Conservation (phyloP, 257 asterid genomes). For the Eucommia ulmoides region DNA sequence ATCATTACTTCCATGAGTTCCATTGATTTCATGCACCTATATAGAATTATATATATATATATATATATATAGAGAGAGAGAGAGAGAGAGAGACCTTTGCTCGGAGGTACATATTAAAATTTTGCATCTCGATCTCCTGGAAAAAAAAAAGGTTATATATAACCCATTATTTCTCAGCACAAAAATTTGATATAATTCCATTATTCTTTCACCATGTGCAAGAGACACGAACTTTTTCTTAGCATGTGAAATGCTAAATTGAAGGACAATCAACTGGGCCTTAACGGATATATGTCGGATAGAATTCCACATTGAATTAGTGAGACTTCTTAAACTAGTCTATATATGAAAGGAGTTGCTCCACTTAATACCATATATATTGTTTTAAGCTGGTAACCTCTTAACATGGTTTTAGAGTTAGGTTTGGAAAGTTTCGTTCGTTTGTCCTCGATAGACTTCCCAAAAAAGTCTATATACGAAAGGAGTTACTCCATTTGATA, state of each 20-base stretch:
- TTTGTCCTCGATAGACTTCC: no score
- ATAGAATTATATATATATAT: no score
- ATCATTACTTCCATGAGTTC: no score
- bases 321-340: no score
- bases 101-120: slow-evolving; percentile 77
- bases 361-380: no score
- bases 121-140: slow-evolving; percentile 84
- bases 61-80: background rate
- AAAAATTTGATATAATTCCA: no score
- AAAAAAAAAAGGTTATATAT: background rate
- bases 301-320: background rate
- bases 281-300: background rate
- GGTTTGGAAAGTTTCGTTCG: background rate
- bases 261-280: no score
- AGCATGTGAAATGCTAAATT: background rate
- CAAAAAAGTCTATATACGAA: no score
- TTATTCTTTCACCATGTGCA: background rate
- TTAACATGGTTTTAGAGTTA: background rate
- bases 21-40: background rate
- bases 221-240: background rate
- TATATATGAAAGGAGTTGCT: no score
- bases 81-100: slow-evolving; percentile 40
- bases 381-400: background rate
- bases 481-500: no score
- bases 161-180: background rate